These are phyloP conservation scores for Aspergillus texensis DNA, from an alignment of 2,329 filamentous ascomycete species.

Conservation along the genomic window DNA sequence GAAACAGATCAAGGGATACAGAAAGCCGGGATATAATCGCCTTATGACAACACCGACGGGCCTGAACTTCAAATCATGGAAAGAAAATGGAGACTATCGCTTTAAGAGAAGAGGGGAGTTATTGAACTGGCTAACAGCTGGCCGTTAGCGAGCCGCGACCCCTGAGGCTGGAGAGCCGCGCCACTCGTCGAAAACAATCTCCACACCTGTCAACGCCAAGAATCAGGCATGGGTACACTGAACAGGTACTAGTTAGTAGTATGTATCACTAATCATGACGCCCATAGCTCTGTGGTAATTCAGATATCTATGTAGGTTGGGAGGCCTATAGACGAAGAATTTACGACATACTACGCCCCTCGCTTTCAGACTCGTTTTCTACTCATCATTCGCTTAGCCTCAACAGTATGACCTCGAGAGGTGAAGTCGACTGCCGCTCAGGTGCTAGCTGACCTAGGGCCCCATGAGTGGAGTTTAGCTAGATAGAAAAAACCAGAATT, in stretches of 20 bases:
- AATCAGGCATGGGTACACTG: slow-evolving; percentile 1
- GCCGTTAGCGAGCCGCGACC: slow-evolving; percentile 35
- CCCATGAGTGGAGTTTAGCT: not conserved
- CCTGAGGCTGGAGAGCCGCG: slow-evolving; percentile 30
- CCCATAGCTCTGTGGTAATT: not conserved
- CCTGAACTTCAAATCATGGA: slow-evolving; percentile 5
- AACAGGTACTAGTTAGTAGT: not conserved
- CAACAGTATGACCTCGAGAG: not conserved
- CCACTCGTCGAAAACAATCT: slow-evolving; percentile 25
- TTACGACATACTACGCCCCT: not conserved
- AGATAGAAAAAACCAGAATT: not conserved
- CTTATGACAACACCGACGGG: slow-evolving; percentile 8
- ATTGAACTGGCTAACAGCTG: slow-evolving; percentile 31
- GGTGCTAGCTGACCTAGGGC: not conserved
- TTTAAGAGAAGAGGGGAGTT: slow-evolving; percentile 20
- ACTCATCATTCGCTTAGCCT: not conserved
- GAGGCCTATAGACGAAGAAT: not conserved
- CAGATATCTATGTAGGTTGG: not conserved
- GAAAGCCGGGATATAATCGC: slow-evolving; percentile 7
- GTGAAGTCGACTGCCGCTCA: not conserved
- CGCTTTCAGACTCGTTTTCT: not conserved
- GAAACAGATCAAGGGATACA: slow-evolving; percentile 12
- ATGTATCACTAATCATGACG: not conserved
- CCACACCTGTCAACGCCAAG: slow-evolving; percentile 25
- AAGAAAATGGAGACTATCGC: slow-evolving; percentile 16